Base-by-base conservation (phyloP, 768 basidiomycete species). In the Hygrocybe coccinea region DNA sequence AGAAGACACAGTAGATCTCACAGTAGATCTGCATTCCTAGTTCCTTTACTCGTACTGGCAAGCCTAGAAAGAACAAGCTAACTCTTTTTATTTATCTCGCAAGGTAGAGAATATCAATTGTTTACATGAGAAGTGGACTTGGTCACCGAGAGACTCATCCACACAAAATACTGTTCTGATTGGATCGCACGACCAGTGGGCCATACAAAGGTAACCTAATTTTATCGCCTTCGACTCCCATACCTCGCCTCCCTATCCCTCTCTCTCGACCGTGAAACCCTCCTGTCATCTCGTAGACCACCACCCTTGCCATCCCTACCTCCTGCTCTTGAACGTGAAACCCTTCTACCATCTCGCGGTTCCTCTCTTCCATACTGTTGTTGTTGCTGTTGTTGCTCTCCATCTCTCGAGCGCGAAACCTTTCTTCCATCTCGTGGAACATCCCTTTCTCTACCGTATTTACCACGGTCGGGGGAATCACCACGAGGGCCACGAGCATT, bases 401-500 rank as follows among this genome's bases (percentile, higher is more conserved):
- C 6, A 4, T 19, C n/a, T 21, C 45, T 46, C 3, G 45, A 46
- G 21, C n/a, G 24, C 8, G 29, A 29, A 29, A 4, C 29, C 8
- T 8, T 29, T 29, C 51, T 52, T 15, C 39, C 19, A 39, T 52
- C 50, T 4, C 48, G 48, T 24, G 29, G 35, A 19, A 17, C 51
- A 10, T 52, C 22, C 38, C 24, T 39, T 10, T 34, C 38, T 25
- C 37, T 41, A 9, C 38, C 22, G 24, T 35, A 19, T n/a, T 15
- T 33, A 11, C 15, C 37, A 19, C 51, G 36, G 17, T 52, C 51
- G 6, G 21, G n/a, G 7, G 51, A 41, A 39, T 15, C 51, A 15
- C 34, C 22, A 2, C 10, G 8, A 25, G 38, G 36, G 36, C 58
- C 41, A 39, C 56, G 56, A n/a, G n/a, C n/a, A 25, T 55, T 52